Evolutionary conservation across 352 stramenopile genomes (phyloP).

Genomic region (Phytopythium delawarense): DNA sequence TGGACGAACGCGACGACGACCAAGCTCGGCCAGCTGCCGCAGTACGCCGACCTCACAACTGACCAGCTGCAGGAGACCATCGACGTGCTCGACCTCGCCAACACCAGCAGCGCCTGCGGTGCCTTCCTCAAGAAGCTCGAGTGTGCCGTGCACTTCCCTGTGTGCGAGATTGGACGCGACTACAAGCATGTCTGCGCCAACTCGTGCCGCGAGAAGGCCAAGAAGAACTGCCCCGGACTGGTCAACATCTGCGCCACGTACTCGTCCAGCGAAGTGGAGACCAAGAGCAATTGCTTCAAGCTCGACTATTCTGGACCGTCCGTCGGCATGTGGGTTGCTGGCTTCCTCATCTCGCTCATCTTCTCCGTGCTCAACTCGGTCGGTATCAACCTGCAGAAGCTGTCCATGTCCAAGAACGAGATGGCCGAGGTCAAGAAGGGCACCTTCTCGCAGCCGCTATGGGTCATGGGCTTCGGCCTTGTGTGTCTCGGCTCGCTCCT

Average conservation of each 20-base stretch:
- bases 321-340: slow-evolving; percentile 82
- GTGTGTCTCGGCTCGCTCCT: slow-evolving; percentile 81
- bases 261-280: slow-evolving; percentile 39
- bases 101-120: slow-evolving; percentile 58
- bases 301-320: slow-evolving; percentile 61
- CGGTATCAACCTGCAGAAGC: slow-evolving; percentile 91
- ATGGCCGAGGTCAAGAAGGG: slow-evolving; percentile 57
- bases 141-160: slow-evolving; percentile 71
- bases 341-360: slow-evolving; percentile 83
- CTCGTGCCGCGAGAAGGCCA: slow-evolving; percentile 57
- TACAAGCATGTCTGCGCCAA: slow-evolving; percentile 52
- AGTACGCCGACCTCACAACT: slow-evolving; percentile 36
- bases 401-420: slow-evolving; percentile 81
- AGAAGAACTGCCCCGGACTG: slow-evolving; percentile 61
- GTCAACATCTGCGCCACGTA: slow-evolving; percentile 49
- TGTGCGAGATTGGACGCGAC: slow-evolving; percentile 78
- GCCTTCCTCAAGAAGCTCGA: slow-evolving; percentile 52
- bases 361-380: slow-evolving; percentile 89
- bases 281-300: slow-evolving; percentile 81
- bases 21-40: slow-evolving; percentile 35
- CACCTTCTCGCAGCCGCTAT: slow-evolving; percentile 84
- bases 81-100: slow-evolving; percentile 50
- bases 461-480: slow-evolving; percentile 83
- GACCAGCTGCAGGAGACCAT: slow-evolving; percentile 35
- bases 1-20: slow-evolving; percentile 49